These are phyloP conservation scores for Tricholoma sp. DNA, from an alignment of 768 basidiomycete species.

Conservation along the genomic window DNA sequence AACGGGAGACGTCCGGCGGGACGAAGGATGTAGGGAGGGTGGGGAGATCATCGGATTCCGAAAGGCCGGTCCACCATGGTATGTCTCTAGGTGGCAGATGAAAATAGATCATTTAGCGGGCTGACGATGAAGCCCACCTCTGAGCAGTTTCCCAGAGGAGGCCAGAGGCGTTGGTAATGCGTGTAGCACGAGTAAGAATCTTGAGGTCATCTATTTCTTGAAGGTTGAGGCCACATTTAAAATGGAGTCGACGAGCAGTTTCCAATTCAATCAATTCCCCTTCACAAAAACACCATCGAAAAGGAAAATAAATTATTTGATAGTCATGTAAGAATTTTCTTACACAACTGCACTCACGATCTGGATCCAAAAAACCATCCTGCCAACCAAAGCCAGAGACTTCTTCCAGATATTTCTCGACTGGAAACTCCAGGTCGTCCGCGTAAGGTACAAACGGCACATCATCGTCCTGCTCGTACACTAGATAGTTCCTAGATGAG, in stretches of 20 bases:
- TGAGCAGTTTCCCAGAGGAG: conserved; percentile 39
- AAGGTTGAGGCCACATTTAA: conserved; percentile 21
- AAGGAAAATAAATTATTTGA: too few relatives aligned
- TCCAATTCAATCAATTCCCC: conserved; percentile 48
- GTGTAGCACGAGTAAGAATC: conserved; percentile 20
- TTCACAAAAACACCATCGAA: conserved; percentile 10
- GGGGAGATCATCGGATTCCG: conserved; percentile 4
- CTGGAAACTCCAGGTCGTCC: conserved; percentile 37
- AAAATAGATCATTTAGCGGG: background rate
- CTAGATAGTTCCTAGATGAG: conserved; percentile 23
- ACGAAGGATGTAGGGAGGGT: conserved; percentile 9
- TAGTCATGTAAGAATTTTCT: too few relatives aligned
- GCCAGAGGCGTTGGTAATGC: conserved; percentile 24
- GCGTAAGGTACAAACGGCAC: conserved; percentile 39
- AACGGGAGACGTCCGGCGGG: conserved; percentile 6
- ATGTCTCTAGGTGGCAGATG: conserved; percentile 25
- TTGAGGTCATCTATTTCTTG: conserved; percentile 30
- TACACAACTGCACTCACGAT: conserved; percentile 30
- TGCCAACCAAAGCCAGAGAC: conserved; percentile 31
- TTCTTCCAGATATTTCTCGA: conserved; percentile 18
- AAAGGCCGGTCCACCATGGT: conserved; percentile 31
- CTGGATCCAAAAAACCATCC: conserved; percentile 38
- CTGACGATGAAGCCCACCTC: conserved; percentile 24
- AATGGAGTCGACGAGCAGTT: conserved; percentile 33
- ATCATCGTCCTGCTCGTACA: background rate